Conservation (phyloP, 768 basidiomycete genomes). For the Termitomyces sp. region DNA sequence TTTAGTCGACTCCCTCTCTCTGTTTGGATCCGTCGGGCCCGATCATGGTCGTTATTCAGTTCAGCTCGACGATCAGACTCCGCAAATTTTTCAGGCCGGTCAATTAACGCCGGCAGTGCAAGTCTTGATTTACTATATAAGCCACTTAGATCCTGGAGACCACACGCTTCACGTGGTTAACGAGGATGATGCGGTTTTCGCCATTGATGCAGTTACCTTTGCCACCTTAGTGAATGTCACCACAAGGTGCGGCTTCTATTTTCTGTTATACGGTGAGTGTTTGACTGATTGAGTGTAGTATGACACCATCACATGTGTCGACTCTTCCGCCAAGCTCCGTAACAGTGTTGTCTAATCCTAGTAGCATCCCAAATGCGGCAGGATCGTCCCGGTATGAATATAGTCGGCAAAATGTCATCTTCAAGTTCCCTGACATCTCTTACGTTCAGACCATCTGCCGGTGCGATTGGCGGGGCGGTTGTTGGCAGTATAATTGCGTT, state of each 20-base stretch:
- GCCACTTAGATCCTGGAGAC: background rate
- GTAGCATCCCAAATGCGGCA: background rate
- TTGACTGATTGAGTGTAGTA: background rate
- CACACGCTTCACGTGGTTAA: slow-evolving; percentile 4
- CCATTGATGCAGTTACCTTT: background rate
- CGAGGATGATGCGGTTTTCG: background rate
- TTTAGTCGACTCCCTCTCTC: background rate
- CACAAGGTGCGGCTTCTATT: background rate
- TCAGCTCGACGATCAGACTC: slow-evolving; percentile 4
- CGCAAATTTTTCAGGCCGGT: background rate
- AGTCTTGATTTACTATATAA: background rate
- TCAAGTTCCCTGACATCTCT: background rate
- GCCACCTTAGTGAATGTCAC: background rate
- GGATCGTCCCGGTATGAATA: background rate
- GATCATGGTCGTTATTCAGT: slow-evolving; percentile 5
- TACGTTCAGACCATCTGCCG: background rate
- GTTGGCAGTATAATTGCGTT: background rate
- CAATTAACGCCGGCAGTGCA: background rate
- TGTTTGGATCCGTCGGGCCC: slow-evolving; percentile 3
- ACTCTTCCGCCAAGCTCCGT: background rate
- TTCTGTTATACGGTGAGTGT: too few relatives aligned
- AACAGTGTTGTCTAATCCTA: background rate
- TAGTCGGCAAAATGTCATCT: background rate
- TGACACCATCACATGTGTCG: background rate
- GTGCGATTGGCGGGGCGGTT: background rate